Evolutionary conservation across 768 basidiomycete species (phyloP).

Genomic region (Mycena albidolilacea): DNA sequence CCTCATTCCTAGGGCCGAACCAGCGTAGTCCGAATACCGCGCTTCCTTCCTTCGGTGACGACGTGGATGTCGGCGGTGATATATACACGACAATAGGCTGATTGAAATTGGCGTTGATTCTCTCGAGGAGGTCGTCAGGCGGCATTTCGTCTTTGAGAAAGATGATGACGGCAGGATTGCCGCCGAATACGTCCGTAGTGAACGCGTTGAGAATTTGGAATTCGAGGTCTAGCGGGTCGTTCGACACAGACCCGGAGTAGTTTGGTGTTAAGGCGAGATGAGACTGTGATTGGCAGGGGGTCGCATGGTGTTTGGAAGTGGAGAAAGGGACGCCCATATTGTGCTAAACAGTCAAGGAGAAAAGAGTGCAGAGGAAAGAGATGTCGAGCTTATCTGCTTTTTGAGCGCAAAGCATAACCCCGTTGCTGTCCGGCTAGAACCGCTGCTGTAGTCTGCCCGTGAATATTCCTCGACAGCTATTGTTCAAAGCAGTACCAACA

Average conservation of each 20-base stretch:
- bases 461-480: too few species aligned
- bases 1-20: conserved; percentile 24
- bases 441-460: too few species aligned
- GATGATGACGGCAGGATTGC: conserved; percentile 30
- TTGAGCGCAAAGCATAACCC: background rate
- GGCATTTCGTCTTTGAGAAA: conserved; percentile 15
- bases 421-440: too few species aligned
- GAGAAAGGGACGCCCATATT: background rate
- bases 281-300: background rate
- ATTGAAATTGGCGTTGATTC: conserved; percentile 27
- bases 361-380: background rate
- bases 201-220: conserved; percentile 23
- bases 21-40: conserved; percentile 23
- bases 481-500: too few species aligned
- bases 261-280: background rate
- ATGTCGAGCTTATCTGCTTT: background rate
- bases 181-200: conserved; percentile 8
- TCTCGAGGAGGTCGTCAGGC: conserved; percentile 12
- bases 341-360: background rate
- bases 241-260: background rate
- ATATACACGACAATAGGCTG: conserved; percentile 29
- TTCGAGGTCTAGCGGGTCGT: background rate
- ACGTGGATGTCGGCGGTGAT: background rate
- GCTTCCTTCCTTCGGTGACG: background rate
- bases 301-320: background rate